Conservation (phyloP, 352 stramenopile species). For the Phytophthora lateralis region DNA sequence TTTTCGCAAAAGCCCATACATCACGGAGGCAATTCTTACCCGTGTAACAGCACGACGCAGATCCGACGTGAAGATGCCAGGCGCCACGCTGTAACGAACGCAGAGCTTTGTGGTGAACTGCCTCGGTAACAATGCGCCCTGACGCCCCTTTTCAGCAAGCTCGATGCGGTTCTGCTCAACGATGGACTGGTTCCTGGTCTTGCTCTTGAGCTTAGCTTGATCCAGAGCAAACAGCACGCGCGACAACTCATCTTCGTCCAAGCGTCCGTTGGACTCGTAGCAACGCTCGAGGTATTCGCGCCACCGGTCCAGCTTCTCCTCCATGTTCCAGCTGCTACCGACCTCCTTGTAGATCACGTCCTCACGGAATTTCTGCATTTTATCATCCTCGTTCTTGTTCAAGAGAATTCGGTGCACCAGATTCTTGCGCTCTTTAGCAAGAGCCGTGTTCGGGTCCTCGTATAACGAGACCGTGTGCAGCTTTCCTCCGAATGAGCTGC, state of each 20-base stretch:
- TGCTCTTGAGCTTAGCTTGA: constrained; percentile 37
- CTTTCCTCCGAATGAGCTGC: constrained; percentile 82
- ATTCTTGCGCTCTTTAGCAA: constrained; percentile 58
- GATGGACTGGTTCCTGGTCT: constrained; percentile 52
- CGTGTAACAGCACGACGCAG: constrained; percentile 60
- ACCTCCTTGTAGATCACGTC: constrained; percentile 81
- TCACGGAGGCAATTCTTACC: constrained; percentile 37
- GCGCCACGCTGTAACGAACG: constrained; percentile 67
- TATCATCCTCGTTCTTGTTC: constrained; percentile 45
- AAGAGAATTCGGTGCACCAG: constrained; percentile 69
- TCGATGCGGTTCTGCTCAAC: constrained; percentile 58
- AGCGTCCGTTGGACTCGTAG: constrained; percentile 51
- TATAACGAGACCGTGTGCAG: constrained; percentile 80
- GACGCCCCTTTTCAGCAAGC: constrained; percentile 41
- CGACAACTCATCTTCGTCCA: constrained; percentile 50
- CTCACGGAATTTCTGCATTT: constrained; percentile 70
- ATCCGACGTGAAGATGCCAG: constrained; percentile 79
- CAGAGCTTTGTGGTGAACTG: constrained; percentile 86
- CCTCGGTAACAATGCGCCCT: constrained; percentile 60
- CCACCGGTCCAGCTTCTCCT: constrained; percentile 63
- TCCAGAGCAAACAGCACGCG: constrained; percentile 44
- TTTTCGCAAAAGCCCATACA: neutral
- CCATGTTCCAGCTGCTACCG: constrained; percentile 49
- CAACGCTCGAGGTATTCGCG: constrained; percentile 60
- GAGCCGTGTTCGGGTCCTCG: constrained; percentile 64